Evolutionary conservation across 768 basidiomycete genomes (phyloP), one percentile per base, ranked within the genome.

Genomic region (Mycena vulgaris): DNA sequence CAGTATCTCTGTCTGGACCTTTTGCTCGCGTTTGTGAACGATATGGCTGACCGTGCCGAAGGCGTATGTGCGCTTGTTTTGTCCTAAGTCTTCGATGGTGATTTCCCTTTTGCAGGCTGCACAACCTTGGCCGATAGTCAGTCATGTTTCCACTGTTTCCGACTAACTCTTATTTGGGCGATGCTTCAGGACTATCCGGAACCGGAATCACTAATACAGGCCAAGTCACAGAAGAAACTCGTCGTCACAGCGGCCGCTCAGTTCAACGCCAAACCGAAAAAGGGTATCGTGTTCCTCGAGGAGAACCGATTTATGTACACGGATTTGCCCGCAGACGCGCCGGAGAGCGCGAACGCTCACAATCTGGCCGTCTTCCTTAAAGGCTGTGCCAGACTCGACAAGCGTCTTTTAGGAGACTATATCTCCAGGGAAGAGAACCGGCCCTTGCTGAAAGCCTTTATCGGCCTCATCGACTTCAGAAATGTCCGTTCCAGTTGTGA

Each of bases 191-290:
- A 83, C 21, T 90, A 87, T 69, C 86, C 88, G 14, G 76, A 85
- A 2, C 84, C 90, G 0, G 88, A 90, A 19, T 85, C 85, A 23
- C 86, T 94, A 39, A 85, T 89, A 61, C 85, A 87, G 70, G 87
- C 83, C 40, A 97, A 99, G 79, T 92, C 94, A 0, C 90, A 90
- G 77, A 99, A 99, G 81, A 92, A 94, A 61, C 83, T 96, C 8
- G 90, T 98, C 33, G 82, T 97, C 56, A 87, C 92, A 0, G 97
- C 95, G 5, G 94, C 95, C 7, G 82, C 90, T 1, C 90, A 91
- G 40, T 99, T 99, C 84, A 99, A 99, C 76, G 81, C 88, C 17
- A 98, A 98, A 81, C 97, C 98, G 1, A 99, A 97, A 81, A 85
- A 87, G 39, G 98, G 96, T 0, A 80, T 99, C 30, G 88, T 94